A percentile compares a stretch with the other conserved stretches of the same genome.
phyloP scores from a whole-genome alignment of 129 eudicot genomes.

The Artemisia tridentata region DNA sequence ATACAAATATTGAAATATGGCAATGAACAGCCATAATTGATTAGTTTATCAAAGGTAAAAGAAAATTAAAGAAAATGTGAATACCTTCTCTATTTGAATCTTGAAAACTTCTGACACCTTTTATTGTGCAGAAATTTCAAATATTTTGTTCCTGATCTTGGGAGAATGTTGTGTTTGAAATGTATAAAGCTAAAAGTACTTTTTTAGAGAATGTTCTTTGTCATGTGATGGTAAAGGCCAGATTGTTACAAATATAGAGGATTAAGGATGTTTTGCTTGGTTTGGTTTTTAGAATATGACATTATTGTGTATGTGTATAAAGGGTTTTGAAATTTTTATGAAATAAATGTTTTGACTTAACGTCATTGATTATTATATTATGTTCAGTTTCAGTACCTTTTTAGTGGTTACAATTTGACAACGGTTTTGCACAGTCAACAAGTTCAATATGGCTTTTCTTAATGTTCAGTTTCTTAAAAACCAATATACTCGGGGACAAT shows the following conservation, averaged over 20 bases:
- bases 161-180: constrained; percentile 2
- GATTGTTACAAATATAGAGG: constrained; percentile 9
- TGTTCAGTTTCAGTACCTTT: no score
- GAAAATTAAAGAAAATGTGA: not conserved
- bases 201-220: constrained; percentile 11
- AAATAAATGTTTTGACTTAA: no score
- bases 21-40: not conserved
- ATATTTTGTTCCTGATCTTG: constrained; percentile 15
- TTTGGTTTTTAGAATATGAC: constrained; percentile 19
- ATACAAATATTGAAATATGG: not conserved
- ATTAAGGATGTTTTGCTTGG: not conserved
- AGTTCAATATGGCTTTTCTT: not conserved
- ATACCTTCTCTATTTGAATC: constrained; percentile 25
- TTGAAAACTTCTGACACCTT: constrained; percentile 11
- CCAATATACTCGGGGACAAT: not conserved
- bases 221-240: constrained; percentile 12
- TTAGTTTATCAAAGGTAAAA: not conserved
- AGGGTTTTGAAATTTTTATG: no score
- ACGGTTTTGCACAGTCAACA: no score
- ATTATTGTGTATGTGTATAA: no score
- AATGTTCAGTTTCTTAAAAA: no score
- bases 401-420: no score
- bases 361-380: no score
- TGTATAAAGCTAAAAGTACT: no score
- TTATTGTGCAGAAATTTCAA: constrained; percentile 7